Evolutionary conservation across 23 red algal genomes (phyloP).

Genomic region (Gracilaria vermiculophylla): DNA sequence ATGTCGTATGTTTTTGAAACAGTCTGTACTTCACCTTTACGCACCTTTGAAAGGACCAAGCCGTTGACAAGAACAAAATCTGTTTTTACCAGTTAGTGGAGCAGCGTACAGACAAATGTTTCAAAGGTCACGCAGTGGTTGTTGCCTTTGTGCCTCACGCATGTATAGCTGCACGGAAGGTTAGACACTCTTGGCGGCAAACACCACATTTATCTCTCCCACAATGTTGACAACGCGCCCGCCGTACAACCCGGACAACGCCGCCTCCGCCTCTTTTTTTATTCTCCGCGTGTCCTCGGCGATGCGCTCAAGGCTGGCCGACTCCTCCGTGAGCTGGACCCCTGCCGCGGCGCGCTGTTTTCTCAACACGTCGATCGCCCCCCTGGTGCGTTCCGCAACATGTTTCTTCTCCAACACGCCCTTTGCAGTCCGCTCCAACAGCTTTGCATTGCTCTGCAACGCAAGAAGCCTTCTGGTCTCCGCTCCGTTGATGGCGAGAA

Average conservation of each 20-base stretch:
- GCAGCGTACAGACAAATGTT: no score
- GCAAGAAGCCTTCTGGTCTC: slow-evolving; percentile 26
- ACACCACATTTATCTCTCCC: slow-evolving; percentile 48
- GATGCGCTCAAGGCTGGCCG: background rate
- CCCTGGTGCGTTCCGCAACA: background rate
- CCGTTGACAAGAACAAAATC: no score
- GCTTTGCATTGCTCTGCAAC: background rate
- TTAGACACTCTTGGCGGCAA: background rate
- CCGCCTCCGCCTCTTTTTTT: slow-evolving; percentile 7
- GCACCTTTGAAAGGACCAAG: no score
- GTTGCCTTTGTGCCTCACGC: no score
- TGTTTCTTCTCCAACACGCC: background rate
- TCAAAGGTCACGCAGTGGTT: no score
- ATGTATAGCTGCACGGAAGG: no score
- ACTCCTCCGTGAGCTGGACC: slow-evolving; percentile 18
- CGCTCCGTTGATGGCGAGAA: background rate
- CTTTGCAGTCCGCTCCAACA: background rate
- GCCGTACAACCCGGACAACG: slow-evolving; percentile 4
- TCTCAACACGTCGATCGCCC: slow-evolving; percentile 20
- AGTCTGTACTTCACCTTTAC: no score
- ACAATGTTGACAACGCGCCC: slow-evolving; percentile 42
- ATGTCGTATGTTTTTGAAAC: no score
- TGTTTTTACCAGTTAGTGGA: no score
- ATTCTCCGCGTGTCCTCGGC: background rate
- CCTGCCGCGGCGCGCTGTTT: background rate